Evolutionary conservation across 768 basidiomycete species (phyloP).

Genomic region (Termitomyces sp.): DNA sequence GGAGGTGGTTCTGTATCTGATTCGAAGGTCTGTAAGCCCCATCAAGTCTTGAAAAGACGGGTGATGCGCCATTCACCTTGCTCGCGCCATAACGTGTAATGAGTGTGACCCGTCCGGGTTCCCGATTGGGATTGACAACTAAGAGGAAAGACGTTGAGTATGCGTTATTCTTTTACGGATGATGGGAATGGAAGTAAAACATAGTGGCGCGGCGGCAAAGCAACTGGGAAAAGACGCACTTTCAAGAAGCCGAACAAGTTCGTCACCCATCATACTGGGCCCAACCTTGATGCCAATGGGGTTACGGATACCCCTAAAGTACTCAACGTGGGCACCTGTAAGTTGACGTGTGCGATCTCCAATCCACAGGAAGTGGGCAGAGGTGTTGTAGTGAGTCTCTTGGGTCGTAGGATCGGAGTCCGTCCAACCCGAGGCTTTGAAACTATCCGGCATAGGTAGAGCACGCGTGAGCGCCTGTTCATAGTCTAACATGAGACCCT

Average conservation of each 20-base stretch:
- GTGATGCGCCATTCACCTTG: slow-evolving; percentile 43
- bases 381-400: slow-evolving; percentile 76
- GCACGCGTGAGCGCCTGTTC: slow-evolving; percentile 87
- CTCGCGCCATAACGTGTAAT: slow-evolving; percentile 92
- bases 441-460: slow-evolving; percentile 33
- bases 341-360: slow-evolving; percentile 94
- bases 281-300: slow-evolving; percentile 97
- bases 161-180: not conserved
- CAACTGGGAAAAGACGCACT: slow-evolving; percentile 37
- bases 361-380: slow-evolving; percentile 95
- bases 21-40: not conserved
- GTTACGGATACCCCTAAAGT: slow-evolving; percentile 87
- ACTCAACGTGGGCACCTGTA: slow-evolving; percentile 91
- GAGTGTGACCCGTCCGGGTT: slow-evolving; percentile 77
- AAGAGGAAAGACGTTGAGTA: not conserved
- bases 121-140: slow-evolving; percentile 88
- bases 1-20: slow-evolving; percentile 72
- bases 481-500: slow-evolving; percentile 88
- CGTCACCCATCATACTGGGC: slow-evolving; percentile 74
- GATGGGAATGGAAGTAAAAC: not conserved
- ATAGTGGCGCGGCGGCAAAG: not conserved
- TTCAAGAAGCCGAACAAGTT: slow-evolving; percentile 70
- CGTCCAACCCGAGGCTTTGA: not conserved
- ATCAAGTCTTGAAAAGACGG: not conserved
- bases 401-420: slow-evolving; percentile 4